Evolutionary conservation across 2,329 filamentous ascomycete species (phyloP).

Genomic region (Trichoderma simmonsii): DNA sequence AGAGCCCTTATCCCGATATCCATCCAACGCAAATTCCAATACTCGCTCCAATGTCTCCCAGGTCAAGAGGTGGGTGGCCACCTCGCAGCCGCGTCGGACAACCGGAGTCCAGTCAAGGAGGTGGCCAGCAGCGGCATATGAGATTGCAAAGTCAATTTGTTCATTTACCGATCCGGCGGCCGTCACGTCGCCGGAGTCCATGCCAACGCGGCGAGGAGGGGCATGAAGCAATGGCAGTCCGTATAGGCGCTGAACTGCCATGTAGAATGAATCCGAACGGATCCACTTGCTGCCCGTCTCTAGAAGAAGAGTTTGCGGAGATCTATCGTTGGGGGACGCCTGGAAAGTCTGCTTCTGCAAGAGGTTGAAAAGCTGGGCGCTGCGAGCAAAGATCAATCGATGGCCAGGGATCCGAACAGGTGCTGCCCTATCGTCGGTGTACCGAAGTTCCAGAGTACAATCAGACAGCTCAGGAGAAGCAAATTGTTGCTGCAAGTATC

Average conservation of each 20-base stretch:
- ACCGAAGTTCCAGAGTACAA: conserved; percentile 46
- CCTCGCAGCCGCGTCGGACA: conserved; percentile 55
- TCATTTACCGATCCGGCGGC: conserved; percentile 41
- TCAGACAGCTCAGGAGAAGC: conserved; percentile 37
- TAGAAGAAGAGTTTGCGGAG: conserved; percentile 37
- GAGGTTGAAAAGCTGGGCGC: conserved; percentile 32
- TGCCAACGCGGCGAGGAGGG: conserved; percentile 28
- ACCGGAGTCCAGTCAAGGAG: conserved; percentile 55
- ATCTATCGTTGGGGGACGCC: conserved; percentile 25
- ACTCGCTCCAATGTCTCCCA: conserved; percentile 63
- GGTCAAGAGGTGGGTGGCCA: conserved; percentile 55
- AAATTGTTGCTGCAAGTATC: conserved; percentile 40
- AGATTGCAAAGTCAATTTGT: conserved; percentile 55
- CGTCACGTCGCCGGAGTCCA: conserved; percentile 31
- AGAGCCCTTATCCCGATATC: conserved; percentile 33
- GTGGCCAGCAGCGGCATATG: conserved; percentile 62
- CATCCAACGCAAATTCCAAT: conserved; percentile 55
- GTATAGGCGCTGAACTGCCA: conserved; percentile 57
- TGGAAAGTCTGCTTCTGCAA: conserved; percentile 32
- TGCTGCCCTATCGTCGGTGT: conserved; percentile 37
- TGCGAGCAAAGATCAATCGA: conserved; percentile 54
- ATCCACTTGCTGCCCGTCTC: conserved; percentile 52
- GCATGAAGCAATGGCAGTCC: conserved; percentile 48
- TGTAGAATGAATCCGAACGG: conserved; percentile 54
- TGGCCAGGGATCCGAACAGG: conserved; percentile 51